Evolutionary conservation across 2,329 filamentous ascomycete genomes (phyloP), one percentile per base, ranked within the genome.

Genomic region (Phaeoacremonium minimum): DNA sequence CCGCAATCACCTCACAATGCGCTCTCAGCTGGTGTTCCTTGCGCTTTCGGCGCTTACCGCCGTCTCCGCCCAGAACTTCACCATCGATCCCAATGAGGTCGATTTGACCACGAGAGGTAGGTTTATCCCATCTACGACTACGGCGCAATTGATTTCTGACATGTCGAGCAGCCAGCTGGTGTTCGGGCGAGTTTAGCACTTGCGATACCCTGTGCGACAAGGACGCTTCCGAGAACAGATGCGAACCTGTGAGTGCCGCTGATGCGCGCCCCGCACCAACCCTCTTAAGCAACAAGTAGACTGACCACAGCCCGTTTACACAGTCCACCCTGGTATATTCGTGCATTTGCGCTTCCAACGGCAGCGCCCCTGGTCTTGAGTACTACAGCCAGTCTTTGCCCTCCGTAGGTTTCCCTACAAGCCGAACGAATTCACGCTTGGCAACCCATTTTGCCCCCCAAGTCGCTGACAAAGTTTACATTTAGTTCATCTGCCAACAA

Each of bases 311-410:
- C n/a, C n/a, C n/a, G n/a, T n/a, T n/a, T n/a, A n/a, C n/a, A n/a
- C n/a, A n/a, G n/a, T n/a, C n/a, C n/a, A n/a, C n/a, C n/a, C 63
- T 78, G 30, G 46, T 56, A 36, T 78, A 65, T 57, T 46, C 52
- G 13, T 79, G 75, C 56, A 62, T 56, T 13, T 78, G 75, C 62
- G 36, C 51, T 20, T n/a, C n/a, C n/a, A 74, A 77, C 56, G 58
- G 53, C 48, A 66, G 63, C 32, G 59, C 62, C 6, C 73, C 74
- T 12, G 70, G 68, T 40, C 65, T 79, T 31, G 59, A 75, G 54
- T 66, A 70, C 54, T 79, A 75, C 59, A 47, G 43, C 33, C 66
- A 76, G 60, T 75, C 73, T 4, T 58, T 79, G 46, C 66, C 67
- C 32, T 65, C 60, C 38, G 59, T 63, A 26, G 22, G 9, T 26